phyloP scores from a whole-genome alignment of 345 rosid species.

The Nephelium lappaceum region DNA sequence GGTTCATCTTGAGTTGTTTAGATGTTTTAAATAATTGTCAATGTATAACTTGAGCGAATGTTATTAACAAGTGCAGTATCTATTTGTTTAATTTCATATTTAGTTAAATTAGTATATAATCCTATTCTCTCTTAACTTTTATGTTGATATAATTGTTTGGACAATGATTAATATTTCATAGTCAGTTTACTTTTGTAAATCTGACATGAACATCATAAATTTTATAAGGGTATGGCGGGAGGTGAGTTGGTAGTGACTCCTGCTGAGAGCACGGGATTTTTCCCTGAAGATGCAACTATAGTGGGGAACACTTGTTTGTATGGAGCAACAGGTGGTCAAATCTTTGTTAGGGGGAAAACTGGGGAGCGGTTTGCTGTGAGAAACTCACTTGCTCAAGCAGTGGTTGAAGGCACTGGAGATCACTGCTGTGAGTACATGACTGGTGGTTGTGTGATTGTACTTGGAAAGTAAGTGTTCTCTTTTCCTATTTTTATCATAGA shows the following conservation, averaged over 20 bases:
- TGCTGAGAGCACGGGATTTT: slow-evolving; percentile 72
- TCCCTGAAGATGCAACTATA: slow-evolving; percentile 90
- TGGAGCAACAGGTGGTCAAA: slow-evolving; percentile 97
- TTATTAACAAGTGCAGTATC: not conserved
- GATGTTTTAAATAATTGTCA: not conserved
- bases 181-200: slow-evolving; percentile 15
- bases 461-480: slow-evolving; percentile 83
- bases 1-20: not conserved
- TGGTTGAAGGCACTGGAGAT: slow-evolving; percentile 98
- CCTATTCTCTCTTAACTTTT: not conserved
- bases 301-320: slow-evolving; percentile 97
- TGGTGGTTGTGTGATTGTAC: slow-evolving; percentile 93
- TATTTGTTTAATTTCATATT: not conserved
- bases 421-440: slow-evolving; percentile 99
- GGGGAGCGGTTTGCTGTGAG: slow-evolving; percentile 99
- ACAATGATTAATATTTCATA: not conserved
- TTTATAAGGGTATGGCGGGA: slow-evolving; percentile 92
- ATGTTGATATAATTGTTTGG: not conserved
- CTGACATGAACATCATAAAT: slow-evolving; percentile 29
- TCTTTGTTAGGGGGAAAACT: slow-evolving; percentile 93
- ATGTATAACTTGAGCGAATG: not conserved
- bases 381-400: slow-evolving; percentile 96
- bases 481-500: not conserved
- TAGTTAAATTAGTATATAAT: slow-evolving; percentile 13
- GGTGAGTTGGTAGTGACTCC: slow-evolving; percentile 94